Conservation (phyloP, 1,139 yeast genomes). For the Hanseniaspora gamundiae region DNA sequence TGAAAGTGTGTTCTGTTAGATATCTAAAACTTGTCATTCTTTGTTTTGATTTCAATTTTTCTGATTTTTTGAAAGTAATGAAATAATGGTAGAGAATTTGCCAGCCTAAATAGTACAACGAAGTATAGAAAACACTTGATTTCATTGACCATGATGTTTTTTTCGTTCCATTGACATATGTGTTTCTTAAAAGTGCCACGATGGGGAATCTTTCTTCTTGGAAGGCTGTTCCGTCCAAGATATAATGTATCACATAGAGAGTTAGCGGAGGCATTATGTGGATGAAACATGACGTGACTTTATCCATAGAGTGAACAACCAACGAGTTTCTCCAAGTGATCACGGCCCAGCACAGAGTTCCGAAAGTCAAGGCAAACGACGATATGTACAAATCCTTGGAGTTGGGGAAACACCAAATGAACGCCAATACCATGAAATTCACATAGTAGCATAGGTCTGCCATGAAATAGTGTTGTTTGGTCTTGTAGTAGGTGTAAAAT, state of each 20-base stretch:
- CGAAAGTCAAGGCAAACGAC: constrained; percentile 78
- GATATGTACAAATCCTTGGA: constrained; percentile 64
- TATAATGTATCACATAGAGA: constrained; percentile 79
- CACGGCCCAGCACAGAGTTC: constrained; percentile 87
- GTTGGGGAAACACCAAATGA: constrained; percentile 72
- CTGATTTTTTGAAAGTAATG: constrained; percentile 69
- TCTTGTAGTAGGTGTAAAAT: constrained; percentile 68
- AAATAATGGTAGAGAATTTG: constrained; percentile 83
- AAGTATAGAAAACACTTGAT: constrained; percentile 65
- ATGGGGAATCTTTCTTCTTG: constrained; percentile 63
- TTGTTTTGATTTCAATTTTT: constrained; percentile 67
- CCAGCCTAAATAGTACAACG: constrained; percentile 85
- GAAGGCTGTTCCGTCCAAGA: constrained; percentile 43
- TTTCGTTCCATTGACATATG: constrained; percentile 7
- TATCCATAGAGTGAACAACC: constrained; percentile 83
- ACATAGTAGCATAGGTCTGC: constrained; percentile 94
- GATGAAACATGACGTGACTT: constrained; percentile 85
- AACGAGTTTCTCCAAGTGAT: constrained; percentile 92
- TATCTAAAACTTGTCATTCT: constrained; percentile 80
- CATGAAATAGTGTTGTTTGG: constrained; percentile 69
- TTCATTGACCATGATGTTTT: constrained; percentile 46
- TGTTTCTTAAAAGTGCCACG: constrained; percentile 44
- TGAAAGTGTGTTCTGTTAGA: constrained; percentile 58
- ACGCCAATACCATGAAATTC: constrained; percentile 53
- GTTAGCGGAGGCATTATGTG: constrained; percentile 87